Evolutionary conservation across 768 basidiomycete genomes (phyloP).

Genomic region (Lactarius sanguifluus): DNA sequence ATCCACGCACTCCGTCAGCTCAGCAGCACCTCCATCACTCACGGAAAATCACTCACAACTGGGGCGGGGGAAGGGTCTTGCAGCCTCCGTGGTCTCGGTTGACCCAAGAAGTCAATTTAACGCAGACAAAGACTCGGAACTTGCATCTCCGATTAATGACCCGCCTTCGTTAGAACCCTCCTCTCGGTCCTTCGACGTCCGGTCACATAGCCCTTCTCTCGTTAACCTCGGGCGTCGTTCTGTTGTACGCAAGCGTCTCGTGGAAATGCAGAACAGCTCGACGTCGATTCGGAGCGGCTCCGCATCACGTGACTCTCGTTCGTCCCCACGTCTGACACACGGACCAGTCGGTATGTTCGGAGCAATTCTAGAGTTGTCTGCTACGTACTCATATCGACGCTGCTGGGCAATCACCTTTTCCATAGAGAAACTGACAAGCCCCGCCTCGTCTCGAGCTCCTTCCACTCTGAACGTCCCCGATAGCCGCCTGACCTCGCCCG

Average conservation of each 20-base stretch:
- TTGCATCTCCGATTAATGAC: not conserved
- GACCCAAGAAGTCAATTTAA: not conserved
- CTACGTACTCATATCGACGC: not conserved
- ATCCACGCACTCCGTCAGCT: not conserved
- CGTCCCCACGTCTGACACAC: not conserved
- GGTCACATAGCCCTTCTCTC: conserved; percentile 56
- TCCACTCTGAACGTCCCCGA: not conserved
- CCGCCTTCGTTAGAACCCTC: conserved; percentile 13
- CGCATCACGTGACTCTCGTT: not conserved
- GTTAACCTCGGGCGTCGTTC: conserved; percentile 59
- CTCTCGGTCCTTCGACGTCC: conserved; percentile 34
- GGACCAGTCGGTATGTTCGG: not conserved
- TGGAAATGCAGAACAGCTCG: conserved; percentile 48
- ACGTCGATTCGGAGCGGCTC: not conserved
- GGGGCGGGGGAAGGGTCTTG: not conserved
- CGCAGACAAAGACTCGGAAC: not conserved
- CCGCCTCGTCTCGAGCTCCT: conserved; percentile 9
- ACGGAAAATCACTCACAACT: no score
- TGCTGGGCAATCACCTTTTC: not conserved
- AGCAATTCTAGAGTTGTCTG: not conserved
- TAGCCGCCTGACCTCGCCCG: conserved; percentile 21
- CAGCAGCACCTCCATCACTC: not conserved
- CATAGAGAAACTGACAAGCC: not conserved
- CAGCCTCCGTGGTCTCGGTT: not conserved
- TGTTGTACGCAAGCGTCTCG: conserved; percentile 64